Evolutionary conservation across 2,329 filamentous ascomycete species (phyloP).

Genomic region (Cladosporium sp.): DNA sequence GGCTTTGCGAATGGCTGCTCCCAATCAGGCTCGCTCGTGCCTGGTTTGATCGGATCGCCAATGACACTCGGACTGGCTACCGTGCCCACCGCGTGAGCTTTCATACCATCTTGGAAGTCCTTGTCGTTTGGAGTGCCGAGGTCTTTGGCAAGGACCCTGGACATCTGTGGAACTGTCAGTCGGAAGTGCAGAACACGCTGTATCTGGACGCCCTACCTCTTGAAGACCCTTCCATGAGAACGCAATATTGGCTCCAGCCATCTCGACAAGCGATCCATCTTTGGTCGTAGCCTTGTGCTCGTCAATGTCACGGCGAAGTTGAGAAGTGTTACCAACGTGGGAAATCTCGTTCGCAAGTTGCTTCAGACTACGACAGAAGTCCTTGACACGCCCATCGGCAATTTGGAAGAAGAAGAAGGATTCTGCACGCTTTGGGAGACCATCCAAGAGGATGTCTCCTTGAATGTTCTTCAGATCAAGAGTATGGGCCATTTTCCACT

Average conservation of each 20-base stretch:
- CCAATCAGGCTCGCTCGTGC: constrained; percentile 18
- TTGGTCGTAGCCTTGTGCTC: constrained; percentile 16
- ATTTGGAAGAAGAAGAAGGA: constrained; percentile 29
- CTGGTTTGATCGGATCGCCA: constrained; percentile 28
- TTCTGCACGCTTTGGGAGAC: constrained; percentile 24
- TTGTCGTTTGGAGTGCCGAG: constrained; percentile 27
- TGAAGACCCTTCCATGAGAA: constrained; percentile 24
- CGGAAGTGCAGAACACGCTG: background rate
- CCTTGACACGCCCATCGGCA: constrained; percentile 15
- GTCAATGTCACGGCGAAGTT: constrained; percentile 21
- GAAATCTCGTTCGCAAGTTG: constrained; percentile 21
- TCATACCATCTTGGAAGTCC: constrained; percentile 35
- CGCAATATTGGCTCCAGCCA: constrained; percentile 26
- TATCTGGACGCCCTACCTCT: constrained; percentile 17
- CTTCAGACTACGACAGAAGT: constrained; percentile 21
- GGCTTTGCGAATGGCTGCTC: constrained; percentile 28
- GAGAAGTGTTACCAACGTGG: constrained; percentile 18
- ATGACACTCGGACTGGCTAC: constrained; percentile 2
- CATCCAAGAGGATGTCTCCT: constrained; percentile 27
- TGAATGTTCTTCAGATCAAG: constrained; percentile 22
- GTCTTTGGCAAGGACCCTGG: constrained; percentile 27
- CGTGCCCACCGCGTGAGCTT: constrained; percentile 22
- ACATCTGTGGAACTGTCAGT: constrained; percentile 10
- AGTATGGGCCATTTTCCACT: constrained; percentile 1
- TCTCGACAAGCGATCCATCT: constrained; percentile 14